Base-by-base conservation (phyloP, 1,139 yeast genomes). In the Blastobotrys serpentis region DNA sequence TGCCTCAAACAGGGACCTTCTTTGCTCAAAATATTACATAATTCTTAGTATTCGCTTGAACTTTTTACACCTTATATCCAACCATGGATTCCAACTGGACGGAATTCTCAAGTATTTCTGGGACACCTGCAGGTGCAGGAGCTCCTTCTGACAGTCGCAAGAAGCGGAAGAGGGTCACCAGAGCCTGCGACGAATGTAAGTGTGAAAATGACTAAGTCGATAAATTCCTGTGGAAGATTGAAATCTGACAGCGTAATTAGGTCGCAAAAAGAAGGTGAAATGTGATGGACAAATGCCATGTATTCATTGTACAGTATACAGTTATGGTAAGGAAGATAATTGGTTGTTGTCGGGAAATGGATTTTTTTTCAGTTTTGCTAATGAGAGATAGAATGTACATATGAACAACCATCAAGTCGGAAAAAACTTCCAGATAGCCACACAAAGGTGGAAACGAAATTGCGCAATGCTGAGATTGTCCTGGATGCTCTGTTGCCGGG, bases 231-330 rank as follows among this genome's bases (percentile, higher is more conserved):
- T n/a, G n/a, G n/a, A n/a, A n/a, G n/a, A n/a, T n/a, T n/a, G n/a
- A n/a, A n/a, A n/a, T n/a, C 16, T 29, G 13, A 30, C 37, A 29
- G 26, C 46, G 46, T 25, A 44, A 7, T 13, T 43, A 62, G 67
- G 67, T 43, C 65, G 71, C 13, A 72, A 79, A 65, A 83, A 86
- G 64, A 88, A 88, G 66, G 90, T 87, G 58, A 85, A 85, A 62
- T 88, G 96, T 67, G 94, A 87, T 56, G 96, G 96, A 13, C 80
- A 81, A 61, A 82, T 82, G 58, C 95, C 95, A 1, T 88, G 96
- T 67, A 82, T 84, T 43, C 94, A 86, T 64, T 87, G 96, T 63
- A 86, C 96, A 0, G 96, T 88, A 1, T 89, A 88, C 66, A 82
- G 88, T 7, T 86, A 84, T 65, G 77, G 92, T 65, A 74, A 81